Evolutionary conservation across 2,329 filamentous ascomycete genomes (phyloP).

Genomic region (Penicillium sp.): DNA sequence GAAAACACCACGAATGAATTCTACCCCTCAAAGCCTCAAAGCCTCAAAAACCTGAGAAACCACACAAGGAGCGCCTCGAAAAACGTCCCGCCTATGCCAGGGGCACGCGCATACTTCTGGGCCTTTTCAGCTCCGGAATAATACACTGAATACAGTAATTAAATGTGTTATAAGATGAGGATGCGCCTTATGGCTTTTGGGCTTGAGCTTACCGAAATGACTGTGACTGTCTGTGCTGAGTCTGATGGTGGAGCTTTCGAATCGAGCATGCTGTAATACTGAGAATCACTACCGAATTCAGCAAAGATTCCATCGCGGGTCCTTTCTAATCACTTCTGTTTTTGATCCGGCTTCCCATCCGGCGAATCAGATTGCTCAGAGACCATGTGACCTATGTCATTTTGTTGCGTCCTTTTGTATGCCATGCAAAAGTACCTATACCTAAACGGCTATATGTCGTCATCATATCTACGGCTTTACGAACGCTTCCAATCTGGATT

Average conservation of each 20-base stretch:
- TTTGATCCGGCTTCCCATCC: neutral
- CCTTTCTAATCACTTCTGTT: neutral
- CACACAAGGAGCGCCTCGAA: neutral
- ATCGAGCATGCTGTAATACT: neutral
- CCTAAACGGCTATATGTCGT: neutral
- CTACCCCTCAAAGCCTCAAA: neutral
- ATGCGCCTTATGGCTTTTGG: neutral
- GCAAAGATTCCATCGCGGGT: neutral
- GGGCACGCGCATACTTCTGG: neutral
- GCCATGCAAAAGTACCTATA: neutral
- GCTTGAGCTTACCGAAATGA: neutral
- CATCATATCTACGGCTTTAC: neutral
- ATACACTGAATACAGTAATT: neutral
- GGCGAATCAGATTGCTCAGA: neutral
- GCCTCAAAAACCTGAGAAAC: neutral
- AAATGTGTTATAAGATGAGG: neutral
- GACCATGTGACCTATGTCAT: neutral
- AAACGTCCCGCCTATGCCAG: neutral
- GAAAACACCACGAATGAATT: neutral
- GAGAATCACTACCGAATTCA: neutral
- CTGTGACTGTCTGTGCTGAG: neutral
- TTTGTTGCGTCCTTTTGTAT: neutral
- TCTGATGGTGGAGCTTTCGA: neutral
- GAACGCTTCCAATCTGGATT: neutral
- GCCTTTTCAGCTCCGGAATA: neutral